A percentile compares a stretch with the other conserved stretches of the same genome.
Conservation (phyloP, 1,284 basidiomycete species). For the Porodaedalea pini region DNA sequence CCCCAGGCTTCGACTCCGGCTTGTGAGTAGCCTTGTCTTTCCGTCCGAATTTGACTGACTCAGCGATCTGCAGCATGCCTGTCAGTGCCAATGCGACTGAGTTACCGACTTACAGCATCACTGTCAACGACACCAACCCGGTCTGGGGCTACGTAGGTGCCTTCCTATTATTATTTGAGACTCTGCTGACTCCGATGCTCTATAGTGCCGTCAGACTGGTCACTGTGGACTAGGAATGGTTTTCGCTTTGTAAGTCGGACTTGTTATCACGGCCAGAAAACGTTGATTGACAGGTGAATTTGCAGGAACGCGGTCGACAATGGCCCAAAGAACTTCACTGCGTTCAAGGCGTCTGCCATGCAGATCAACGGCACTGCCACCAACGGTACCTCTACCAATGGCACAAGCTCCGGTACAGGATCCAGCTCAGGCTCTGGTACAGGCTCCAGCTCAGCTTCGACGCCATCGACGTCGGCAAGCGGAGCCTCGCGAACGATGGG, state of each 20-base stretch:
- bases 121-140: conserved; percentile 52
- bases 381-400: conserved; percentile 13
- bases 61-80: conserved; percentile 40
- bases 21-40: conserved; percentile 40
- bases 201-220: conserved; percentile 36
- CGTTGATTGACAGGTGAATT: not conserved
- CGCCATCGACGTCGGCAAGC: conserved; percentile 2
- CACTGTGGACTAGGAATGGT: conserved; percentile 46
- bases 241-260: conserved; percentile 31
- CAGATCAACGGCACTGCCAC: conserved; percentile 34
- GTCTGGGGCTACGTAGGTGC: conserved; percentile 21
- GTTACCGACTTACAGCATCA: conserved; percentile 53
- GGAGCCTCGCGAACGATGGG: conserved; percentile 13
- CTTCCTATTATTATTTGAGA: not conserved
- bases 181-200: not conserved
- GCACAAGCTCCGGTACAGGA: too few species aligned
- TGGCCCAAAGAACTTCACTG: conserved; percentile 39
- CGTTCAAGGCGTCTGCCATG: conserved; percentile 37
- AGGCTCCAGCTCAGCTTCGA: not conserved
- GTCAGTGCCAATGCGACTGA: conserved; percentile 40
- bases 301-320: conserved; percentile 35
- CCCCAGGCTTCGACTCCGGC: conserved; percentile 54
- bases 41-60: not conserved
- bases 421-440: conserved; percentile 1
- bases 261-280: not conserved